Evolutionary conservation across 2,329 filamentous ascomycete genomes (phyloP), one percentile per base, ranked within the genome.

Genomic region (Fusarium secorum): DNA sequence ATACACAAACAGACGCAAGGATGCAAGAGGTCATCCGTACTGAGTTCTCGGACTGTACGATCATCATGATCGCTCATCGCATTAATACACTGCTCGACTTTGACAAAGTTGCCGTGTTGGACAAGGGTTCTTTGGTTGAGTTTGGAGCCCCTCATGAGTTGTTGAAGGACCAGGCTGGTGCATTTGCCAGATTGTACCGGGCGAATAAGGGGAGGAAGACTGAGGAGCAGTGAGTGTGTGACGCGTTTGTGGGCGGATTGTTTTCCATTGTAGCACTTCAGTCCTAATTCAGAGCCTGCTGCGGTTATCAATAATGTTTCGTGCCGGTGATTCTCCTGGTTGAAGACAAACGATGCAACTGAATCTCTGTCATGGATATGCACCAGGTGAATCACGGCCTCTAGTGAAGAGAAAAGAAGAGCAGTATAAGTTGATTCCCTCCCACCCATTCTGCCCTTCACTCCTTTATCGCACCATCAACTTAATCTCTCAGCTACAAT

Each of bases 31-130:
- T 79, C 10, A 78, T 79, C 22, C 67, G 75, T 10, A 73, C 71
- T 11, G 76, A 78, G 63, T 80, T 80, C 48, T 65, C 75, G 3
- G 63, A 71, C 14, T 72, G 78, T 7, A 79, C 78, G 9, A 74
- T 80, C 28, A 75, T 80, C 51, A 79, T 79, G 77, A 80, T 80
- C 57, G 78, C 79, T 5, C 79, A 81, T 53, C 72, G 78, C 1
- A 68, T 80, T 5, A 72, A 79, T 33, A 78, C 77, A 3, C 56
- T 81, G 14, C 71, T 80, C 11, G 79, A 80, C 51, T 80, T 81
- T 70, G 79, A 80, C 48, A 76, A 72, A 33, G 71, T 81, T 41
- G 77, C 75, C 3, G 77, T 80, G 35, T 66, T 81, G 14, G 77
- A 79, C 32, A 68, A 53, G 22, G 78, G 79, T 1, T 53, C 36